Evolutionary conservation across 2,329 filamentous ascomycete species (phyloP), one percentile per base, ranked within the genome.

Genomic region (Macrophomina tecta): DNA sequence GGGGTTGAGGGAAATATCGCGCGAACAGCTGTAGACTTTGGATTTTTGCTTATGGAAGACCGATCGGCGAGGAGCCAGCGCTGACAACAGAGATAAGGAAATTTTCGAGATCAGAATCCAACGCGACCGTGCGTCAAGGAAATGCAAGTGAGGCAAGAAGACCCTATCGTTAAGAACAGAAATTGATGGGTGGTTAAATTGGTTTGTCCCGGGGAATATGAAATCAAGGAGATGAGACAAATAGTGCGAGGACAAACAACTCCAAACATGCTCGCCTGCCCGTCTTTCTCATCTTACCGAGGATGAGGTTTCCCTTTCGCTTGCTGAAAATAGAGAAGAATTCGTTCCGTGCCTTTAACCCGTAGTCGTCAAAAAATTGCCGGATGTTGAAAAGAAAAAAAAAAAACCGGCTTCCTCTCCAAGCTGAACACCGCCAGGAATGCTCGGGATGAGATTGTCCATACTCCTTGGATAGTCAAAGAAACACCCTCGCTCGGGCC

Each of bases 381-480:
- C 32, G n/a, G 42, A 49, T 49, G 45, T 49, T 46, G 53, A 56
- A 56, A 56, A 48, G 32, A 49, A 34, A 46, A 49, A 30, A 45
- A 23, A 23, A 23, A 30, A 45, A 34, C 45, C 55, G 12, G 16
- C 9, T 60, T 49, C n/a, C 45, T 23, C 58, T 18, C 58, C 40
- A 48, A 55, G 51, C 14, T 38, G n/a, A 65, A 65, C 51, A 55
- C 48, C 63, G 63, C 51, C 49, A 55, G 38, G 52, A 65, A 65
- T 65, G 63, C 63, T 51, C 53, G 40, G 52, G 58, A 55, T 65
- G 49, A 55, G 40, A 48, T 51, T 49, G 42, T 40, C 63, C 63
- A 51, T 55, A 53, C 49, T 36, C 63, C 63, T 34, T 12, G 28
- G 53, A 42, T n/a, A 53, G 48, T 49, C 16, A 55, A 56, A 46